phyloP scores from a whole-genome alignment of 352 stramenopile species.

The Globisporangium parvum region DNA sequence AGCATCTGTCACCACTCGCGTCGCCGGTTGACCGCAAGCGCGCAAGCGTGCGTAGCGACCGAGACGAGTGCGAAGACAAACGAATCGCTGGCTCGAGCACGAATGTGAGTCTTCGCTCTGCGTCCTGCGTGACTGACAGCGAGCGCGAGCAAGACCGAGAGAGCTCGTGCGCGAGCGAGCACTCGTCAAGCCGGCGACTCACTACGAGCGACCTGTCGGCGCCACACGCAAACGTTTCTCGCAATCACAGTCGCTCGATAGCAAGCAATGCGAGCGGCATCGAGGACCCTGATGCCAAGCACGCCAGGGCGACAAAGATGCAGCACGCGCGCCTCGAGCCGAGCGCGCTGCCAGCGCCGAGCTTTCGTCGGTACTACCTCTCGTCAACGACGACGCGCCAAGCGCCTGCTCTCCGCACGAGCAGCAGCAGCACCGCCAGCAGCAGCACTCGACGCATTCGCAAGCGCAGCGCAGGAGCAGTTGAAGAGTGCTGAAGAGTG shows the following conservation, averaged over 20 bases:
- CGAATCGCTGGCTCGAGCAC: too few relatives aligned
- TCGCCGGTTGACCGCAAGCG: neutral
- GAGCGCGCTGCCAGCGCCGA: constrained; percentile 16
- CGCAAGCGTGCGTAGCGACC: neutral
- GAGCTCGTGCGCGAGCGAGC: neutral
- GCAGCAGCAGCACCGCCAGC: too few relatives aligned
- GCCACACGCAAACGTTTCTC: neutral
- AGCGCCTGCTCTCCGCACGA: too few relatives aligned
- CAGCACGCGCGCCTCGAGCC: constrained; percentile 12
- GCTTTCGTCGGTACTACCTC: constrained; percentile 38
- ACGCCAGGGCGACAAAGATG: constrained; percentile 1
- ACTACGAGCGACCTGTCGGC: constrained; percentile 7
- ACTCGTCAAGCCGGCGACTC: neutral
- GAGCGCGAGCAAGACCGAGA: neutral
- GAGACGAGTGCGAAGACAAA: neutral
- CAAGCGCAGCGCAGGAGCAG: too few relatives aligned
- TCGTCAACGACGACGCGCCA: constrained; percentile 10
- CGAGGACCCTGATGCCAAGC: neutral
- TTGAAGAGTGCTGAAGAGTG: too few relatives aligned
- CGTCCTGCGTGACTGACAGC: neutral
- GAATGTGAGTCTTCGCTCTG: neutral
- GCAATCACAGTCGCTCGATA: neutral
- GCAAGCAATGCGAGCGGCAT: neutral
- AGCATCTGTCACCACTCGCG: neutral
- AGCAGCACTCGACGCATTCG: too few relatives aligned